phyloP scores from a whole-genome alignment of 768 basidiomycete species.

The Mycena galopus region DNA sequence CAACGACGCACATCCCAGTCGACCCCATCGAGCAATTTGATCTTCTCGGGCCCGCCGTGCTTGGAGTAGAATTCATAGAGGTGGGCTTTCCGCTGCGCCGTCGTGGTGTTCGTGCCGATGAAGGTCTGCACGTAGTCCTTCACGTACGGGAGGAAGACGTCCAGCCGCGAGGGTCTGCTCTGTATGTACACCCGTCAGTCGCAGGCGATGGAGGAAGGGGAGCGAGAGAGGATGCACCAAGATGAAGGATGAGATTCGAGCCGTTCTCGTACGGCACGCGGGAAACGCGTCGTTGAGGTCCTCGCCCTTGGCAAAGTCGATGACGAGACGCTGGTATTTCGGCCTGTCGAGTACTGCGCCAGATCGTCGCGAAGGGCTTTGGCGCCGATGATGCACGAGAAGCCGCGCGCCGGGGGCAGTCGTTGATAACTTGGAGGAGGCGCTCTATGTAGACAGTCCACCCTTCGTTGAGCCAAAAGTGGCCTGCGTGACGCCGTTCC shows the following conservation, averaged over 20 bases:
- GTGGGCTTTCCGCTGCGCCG: conserved; percentile 86
- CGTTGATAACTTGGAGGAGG: conserved; percentile 75
- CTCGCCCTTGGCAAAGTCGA: conserved; percentile 79
- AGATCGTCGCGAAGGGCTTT: conserved; percentile 83
- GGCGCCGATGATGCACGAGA: conserved; percentile 83
- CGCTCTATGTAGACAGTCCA: conserved; percentile 97
- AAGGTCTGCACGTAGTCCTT: conserved; percentile 87
- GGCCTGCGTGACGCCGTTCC: conserved; percentile 85
- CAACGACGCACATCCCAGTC: conserved; percentile 81
- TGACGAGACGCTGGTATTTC: conserved; percentile 85
- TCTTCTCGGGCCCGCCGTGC: conserved; percentile 70
- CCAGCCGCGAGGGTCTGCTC: conserved; percentile 82
- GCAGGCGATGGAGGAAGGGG: not conserved
- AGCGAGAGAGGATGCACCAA: conserved; percentile 63
- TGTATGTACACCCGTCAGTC: conserved; percentile 35
- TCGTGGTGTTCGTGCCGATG: conserved; percentile 86
- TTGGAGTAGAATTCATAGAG: conserved; percentile 77
- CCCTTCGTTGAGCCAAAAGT: conserved; percentile 93
- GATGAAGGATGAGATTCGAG: conserved; percentile 85
- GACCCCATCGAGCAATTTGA: conserved; percentile 74
- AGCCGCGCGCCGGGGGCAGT: conserved; percentile 78
- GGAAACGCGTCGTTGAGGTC: conserved; percentile 83
- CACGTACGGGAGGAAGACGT: conserved; percentile 88
- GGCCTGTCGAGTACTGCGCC: conserved; percentile 69
- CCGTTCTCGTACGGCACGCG: conserved; percentile 92